Conservation (phyloP, 495 filamentous ascomycete species). For the Aspergillus haitiensis region DNA sequence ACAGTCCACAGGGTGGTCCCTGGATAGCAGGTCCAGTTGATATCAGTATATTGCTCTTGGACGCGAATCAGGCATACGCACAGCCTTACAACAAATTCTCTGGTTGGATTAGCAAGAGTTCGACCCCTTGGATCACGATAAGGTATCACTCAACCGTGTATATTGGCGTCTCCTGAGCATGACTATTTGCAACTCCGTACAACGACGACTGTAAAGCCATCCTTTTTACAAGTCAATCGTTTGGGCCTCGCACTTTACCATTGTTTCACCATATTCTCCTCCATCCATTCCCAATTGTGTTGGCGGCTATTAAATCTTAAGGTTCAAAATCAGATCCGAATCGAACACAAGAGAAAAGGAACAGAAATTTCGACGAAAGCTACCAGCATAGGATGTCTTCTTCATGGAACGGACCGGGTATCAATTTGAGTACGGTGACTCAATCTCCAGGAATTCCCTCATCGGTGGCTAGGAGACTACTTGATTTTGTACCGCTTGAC, state of each 20-base stretch:
- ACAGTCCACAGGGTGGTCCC: not conserved
- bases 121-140: constrained; percentile 1
- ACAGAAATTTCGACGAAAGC: no score
- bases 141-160: constrained; percentile 2
- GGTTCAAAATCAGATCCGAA: no score
- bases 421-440: not conserved
- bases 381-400: not conserved
- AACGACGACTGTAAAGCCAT: constrained; percentile 2
- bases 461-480: constrained; percentile 10
- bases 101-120: not conserved
- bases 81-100: not conserved
- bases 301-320: no score
- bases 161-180: constrained; percentile 13
- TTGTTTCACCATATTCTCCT: not conserved
- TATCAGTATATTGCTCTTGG: not conserved
- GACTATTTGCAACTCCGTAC: constrained; percentile 5
- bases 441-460: constrained; percentile 8
- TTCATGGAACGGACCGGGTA: not conserved
- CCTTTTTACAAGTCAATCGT: constrained; percentile 1
- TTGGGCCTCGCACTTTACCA: not conserved
- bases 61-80: constrained; percentile 6
- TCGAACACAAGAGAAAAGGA: no score
- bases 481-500: constrained; percentile 12
- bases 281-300: no score
- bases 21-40: constrained; percentile 1